Base-by-base conservation (phyloP, 257 asterid genomes). In the Solanum rostratum region DNA sequence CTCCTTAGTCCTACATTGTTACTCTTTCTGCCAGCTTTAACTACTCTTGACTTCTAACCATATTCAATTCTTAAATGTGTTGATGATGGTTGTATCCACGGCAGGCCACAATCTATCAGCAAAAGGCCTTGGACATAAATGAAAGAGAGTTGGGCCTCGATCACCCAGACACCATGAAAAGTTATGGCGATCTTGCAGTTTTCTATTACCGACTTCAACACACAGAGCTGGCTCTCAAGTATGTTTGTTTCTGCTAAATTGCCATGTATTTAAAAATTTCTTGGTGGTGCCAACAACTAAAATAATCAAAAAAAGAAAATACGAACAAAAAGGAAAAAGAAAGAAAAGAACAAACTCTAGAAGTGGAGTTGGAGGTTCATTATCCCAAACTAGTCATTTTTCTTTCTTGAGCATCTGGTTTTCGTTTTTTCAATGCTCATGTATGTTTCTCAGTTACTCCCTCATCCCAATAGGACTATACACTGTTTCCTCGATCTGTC, bases 91-190 rank as follows among this genome's bases (percentile, higher is more conserved):
- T 46, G 49, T 78, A 50, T 29, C 46, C 65, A 78, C 29, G 82
- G 50, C 80, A 97, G 99, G 99, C 99, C 20, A 95, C 99, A 78
- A 91, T 93, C 85, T 97, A 97, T 88, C 99, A 97, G 91, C 99
- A 97, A 81, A 97, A 97, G 92, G 99, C 99, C 60, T 91, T 97
- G 87, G 98, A 95, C 88, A 95, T 97, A 86, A 97, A 97, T 80
- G 99, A 97, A 91, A 93, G 99, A 88, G 99, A 95, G 91, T 92
- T 97, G 84, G 99, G 99, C 81, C 99, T 97, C 85, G 99, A 97
- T 88, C 99, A 97, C 89, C 99, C 99, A 10, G 99, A 97, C 87
- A 97, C 99, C 7, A 97, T 97, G 99, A 97, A 97, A 92, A 95
- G 99, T 89, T 97, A 97, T 84, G 99, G 99, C 81, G 99, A 97